Evolutionary conservation across 2,329 filamentous ascomycete species (phyloP), one percentile per base, ranked within the genome.

Genomic region (Venturia oleaginea): DNA sequence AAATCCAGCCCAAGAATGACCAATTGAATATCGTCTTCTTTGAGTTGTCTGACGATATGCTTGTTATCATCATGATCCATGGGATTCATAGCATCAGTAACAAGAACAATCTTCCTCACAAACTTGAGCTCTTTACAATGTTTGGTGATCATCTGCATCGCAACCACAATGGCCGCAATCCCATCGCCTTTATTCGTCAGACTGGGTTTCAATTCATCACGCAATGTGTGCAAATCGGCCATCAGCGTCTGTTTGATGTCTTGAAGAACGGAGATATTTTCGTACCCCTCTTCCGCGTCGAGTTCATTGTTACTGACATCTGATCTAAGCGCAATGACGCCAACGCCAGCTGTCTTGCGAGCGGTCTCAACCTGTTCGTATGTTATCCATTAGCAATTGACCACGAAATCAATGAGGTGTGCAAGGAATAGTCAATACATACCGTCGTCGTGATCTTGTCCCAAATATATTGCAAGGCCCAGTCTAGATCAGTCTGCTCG

Each of bases 381-480:
- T 3, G 15, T 27, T 2, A 13, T 11, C 34, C 15, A 27, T 19
- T 7, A 62, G 22, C 51, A 59, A 30, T 15, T n/a, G 30, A 32
- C 4, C 19, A 54, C 4, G 19, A 32, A 5, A 60, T 13, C 5
- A 10, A 38, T 13, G 10, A 24, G 4, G 46, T 22, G 11, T 13
- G n/a, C 19, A n/a, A 38, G 64, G 37, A 74, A 2, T 40, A 15
- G 13, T 40, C 4, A 15, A 40, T 40, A 74, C 82, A 76, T 75
- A 91, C 88, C 3, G 87, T 91, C 8, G 84, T 85, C 5, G 87
- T 88, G 68, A 95, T 89, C 73, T 90, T 94, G 80, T 97, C 93
- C 92, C 93, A 99, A 61, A 97, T 84, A 76, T 96, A 99, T 67
- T 86, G 85, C 85, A 97, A 87, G 59, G 86, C 85, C 86, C 88